Conservation (phyloP, 768 basidiomycete species). For the Psilocybe sp. region DNA sequence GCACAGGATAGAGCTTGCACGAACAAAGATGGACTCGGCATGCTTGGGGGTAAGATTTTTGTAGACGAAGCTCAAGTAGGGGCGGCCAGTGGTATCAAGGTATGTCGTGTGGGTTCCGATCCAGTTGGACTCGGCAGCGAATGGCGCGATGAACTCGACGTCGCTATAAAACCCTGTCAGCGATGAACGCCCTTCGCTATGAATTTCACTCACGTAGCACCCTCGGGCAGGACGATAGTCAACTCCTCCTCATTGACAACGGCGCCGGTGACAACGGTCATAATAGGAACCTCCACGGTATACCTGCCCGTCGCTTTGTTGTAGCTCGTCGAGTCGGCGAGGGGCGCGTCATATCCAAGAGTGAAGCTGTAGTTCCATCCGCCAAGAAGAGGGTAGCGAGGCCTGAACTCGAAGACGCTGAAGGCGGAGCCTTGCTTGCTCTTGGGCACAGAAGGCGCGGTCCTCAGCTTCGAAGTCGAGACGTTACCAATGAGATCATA, state of each 20-base stretch:
- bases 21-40: conserved; percentile 75
- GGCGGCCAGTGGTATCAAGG: conserved; percentile 89
- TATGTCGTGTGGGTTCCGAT: conserved; percentile 79
- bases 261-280: conserved; percentile 77
- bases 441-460: conserved; percentile 60
- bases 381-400: conserved; percentile 90
- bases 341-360: conserved; percentile 89
- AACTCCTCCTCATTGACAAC: conserved; percentile 80
- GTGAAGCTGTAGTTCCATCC: conserved; percentile 98
- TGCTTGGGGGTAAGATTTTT: conserved; percentile 77
- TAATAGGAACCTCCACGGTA: conserved; percentile 78
- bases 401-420: conserved; percentile 78
- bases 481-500: conserved; percentile 95
- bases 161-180: conserved; percentile 47
- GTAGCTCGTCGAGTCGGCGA: conserved; percentile 68
- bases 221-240: conserved; percentile 85
- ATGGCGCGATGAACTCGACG: conserved; percentile 73
- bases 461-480: conserved; percentile 85
- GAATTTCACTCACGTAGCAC: conserved; percentile 73
- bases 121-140: conserved; percentile 61
- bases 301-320: conserved; percentile 63
- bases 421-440: conserved; percentile 48
- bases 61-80: conserved; percentile 72
- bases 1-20: conserved; percentile 27
- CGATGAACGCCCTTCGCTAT: conserved; percentile 2